Conservation (phyloP, 1,284 basidiomycete genomes). For the Ceratobasidium sp. region DNA sequence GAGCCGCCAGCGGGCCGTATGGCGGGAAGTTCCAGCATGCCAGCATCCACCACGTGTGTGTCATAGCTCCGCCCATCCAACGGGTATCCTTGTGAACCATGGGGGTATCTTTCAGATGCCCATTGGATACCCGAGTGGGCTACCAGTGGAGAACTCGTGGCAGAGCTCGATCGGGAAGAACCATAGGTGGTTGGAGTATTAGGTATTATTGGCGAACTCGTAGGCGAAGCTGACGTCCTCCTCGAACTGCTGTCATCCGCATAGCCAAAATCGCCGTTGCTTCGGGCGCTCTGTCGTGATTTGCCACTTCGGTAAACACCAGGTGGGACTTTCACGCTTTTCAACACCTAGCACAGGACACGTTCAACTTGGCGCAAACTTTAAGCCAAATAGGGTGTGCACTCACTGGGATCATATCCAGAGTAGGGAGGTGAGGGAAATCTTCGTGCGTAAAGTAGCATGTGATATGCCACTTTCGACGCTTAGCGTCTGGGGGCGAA, state of each 20-base stretch:
- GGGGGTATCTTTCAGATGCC: constrained; percentile 18
- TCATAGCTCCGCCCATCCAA: constrained; percentile 14
- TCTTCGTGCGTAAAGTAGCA: constrained; percentile 68
- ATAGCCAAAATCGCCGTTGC: constrained; percentile 33
- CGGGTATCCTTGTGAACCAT: neutral
- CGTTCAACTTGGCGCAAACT: neutral
- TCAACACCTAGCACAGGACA: constrained; percentile 47
- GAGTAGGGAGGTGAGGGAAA: constrained; percentile 62
- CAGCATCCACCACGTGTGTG: constrained; percentile 2
- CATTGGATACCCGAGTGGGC: constrained; percentile 38
- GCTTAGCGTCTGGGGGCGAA: constrained; percentile 50
- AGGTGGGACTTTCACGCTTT: constrained; percentile 59
- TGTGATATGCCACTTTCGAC: constrained; percentile 67
- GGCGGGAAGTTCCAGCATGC: constrained; percentile 19
- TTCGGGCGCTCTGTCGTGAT: constrained; percentile 54
- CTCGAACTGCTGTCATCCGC: constrained; percentile 37
- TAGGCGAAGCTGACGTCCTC: constrained; percentile 41
- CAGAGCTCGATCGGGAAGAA: constrained; percentile 42
- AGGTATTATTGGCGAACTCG: constrained; percentile 29
- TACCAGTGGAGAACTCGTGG: constrained; percentile 39
- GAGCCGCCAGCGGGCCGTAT: constrained; percentile 11
- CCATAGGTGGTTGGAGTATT: constrained; percentile 38
- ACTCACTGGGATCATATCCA: constrained; percentile 58
- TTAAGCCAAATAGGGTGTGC: neutral
- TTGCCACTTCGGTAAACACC: constrained; percentile 68